Conservation (phyloP, 164 flowering plant genomes). For the Chimonanthus praecox region DNA sequence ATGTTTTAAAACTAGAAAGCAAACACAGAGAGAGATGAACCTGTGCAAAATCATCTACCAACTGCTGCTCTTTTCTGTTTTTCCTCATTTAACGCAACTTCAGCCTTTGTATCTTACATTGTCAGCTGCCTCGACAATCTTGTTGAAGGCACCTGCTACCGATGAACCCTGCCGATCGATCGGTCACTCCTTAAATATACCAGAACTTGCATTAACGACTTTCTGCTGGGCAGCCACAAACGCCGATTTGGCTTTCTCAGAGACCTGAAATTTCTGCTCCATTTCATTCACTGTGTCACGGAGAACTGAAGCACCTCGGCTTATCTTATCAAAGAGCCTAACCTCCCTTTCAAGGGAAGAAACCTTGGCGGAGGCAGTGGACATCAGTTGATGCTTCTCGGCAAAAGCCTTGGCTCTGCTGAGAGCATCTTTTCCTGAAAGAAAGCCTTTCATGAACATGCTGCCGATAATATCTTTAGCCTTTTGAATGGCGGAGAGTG, state of each 20-base stretch:
- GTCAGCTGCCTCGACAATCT: constrained; percentile 82
- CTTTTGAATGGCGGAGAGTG: constrained; percentile 69
- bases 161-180: constrained; percentile 63
- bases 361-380: constrained; percentile 87
- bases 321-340: constrained; percentile 74
- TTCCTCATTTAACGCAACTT: constrained; percentile 52
- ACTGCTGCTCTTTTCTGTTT: constrained; percentile 39
- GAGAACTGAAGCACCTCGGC: constrained; percentile 63
- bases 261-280: constrained; percentile 87
- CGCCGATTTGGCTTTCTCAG: constrained; percentile 88
- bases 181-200: constrained; percentile 79
- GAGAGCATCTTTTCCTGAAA: constrained; percentile 83
- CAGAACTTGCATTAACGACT: constrained; percentile 81
- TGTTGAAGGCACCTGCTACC: constrained; percentile 81
- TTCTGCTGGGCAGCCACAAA: constrained; percentile 79
- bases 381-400: constrained; percentile 74
- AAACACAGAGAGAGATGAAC: constrained; percentile 31
- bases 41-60: constrained; percentile 58
- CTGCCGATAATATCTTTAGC: constrained; percentile 89
- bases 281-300: constrained; percentile 77
- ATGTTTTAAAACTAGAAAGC: too few species aligned
- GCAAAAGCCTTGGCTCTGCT: constrained; percentile 75
- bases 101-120: constrained; percentile 89
- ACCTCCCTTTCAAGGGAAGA: constrained; percentile 76
- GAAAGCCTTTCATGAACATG: constrained; percentile 86